phyloP scores from a whole-genome alignment of 257 asterid species.

The Cordia subcordata region DNA sequence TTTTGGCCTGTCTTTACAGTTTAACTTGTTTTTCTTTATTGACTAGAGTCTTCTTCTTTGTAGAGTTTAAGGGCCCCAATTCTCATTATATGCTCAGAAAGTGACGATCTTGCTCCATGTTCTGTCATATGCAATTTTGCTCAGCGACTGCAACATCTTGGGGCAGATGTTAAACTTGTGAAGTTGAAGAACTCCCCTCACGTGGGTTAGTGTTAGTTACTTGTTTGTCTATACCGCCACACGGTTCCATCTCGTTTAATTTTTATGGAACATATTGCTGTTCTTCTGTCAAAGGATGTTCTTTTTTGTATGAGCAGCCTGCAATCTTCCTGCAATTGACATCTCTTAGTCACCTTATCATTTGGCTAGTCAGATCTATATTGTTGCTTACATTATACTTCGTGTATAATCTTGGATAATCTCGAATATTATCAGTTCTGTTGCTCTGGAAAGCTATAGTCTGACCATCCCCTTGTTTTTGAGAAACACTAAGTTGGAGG shows the following conservation, averaged over 20 bases:
- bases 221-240: not conserved
- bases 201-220: conserved; percentile 40
- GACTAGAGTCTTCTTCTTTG: conserved; percentile 17
- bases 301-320: too few relatives aligned
- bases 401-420: too few relatives aligned
- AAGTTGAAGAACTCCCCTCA: conserved; percentile 36
- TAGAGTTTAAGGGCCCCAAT: conserved; percentile 72
- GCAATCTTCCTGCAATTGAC: too few relatives aligned
- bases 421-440: too few relatives aligned
- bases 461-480: too few relatives aligned
- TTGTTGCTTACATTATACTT: too few relatives aligned
- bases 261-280: not conserved
- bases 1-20: conserved; percentile 1
- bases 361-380: too few relatives aligned
- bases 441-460: too few relatives aligned
- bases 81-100: conserved; percentile 64
- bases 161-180: conserved; percentile 57
- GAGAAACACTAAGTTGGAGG: too few relatives aligned
- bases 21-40: conserved; percentile 6
- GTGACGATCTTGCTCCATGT: conserved; percentile 56
- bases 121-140: conserved; percentile 51
- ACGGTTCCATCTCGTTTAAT: not conserved
- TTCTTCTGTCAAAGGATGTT: not conserved
- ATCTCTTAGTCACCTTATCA: too few relatives aligned
- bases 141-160: conserved; percentile 51